Evolutionary conservation across 768 basidiomycete species (phyloP).

Genomic region (Lactifluus pinguis): DNA sequence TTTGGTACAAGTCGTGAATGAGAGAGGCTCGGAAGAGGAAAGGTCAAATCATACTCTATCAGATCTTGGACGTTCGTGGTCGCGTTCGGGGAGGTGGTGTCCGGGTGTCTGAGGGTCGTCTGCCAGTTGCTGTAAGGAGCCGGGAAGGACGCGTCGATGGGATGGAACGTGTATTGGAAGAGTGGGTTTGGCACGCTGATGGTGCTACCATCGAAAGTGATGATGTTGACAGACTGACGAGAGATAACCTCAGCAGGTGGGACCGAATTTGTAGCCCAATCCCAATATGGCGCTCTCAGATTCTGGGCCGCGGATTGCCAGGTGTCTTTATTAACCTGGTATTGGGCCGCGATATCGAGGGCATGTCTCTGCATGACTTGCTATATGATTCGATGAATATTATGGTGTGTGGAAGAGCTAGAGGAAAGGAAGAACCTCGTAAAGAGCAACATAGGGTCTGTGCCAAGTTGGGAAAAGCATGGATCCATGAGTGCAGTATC

Average conservation of each 20-base stretch:
- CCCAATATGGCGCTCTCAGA: slow-evolving; percentile 41
- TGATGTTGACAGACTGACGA: slow-evolving; percentile 28
- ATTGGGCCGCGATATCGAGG: slow-evolving; percentile 33
- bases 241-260: slow-evolving; percentile 35
- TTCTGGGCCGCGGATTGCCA: slow-evolving; percentile 30
- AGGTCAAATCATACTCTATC: slow-evolving; percentile 20
- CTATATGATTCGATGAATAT: slow-evolving; percentile 23
- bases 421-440: slow-evolving; percentile 33
- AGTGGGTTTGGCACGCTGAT: slow-evolving; percentile 29
- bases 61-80: slow-evolving; percentile 24
- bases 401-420: background rate
- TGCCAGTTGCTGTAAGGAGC: background rate
- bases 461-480: slow-evolving; percentile 50
- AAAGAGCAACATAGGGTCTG: slow-evolving; percentile 41
- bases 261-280: slow-evolving; percentile 36
- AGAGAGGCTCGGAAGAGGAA: background rate
- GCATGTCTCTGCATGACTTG: slow-evolving; percentile 40
- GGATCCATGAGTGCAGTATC: slow-evolving; percentile 49
- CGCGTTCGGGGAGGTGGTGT: background rate
- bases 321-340: slow-evolving; percentile 21
- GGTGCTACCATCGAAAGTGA: slow-evolving; percentile 26
- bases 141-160: slow-evolving; percentile 20
- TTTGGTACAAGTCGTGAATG: background rate
- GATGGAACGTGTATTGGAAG: slow-evolving; percentile 30
- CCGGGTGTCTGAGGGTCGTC: slow-evolving; percentile 11